phyloP scores from a whole-genome alignment of 352 stramenopile genomes.

The Phytophthora megakarya region DNA sequence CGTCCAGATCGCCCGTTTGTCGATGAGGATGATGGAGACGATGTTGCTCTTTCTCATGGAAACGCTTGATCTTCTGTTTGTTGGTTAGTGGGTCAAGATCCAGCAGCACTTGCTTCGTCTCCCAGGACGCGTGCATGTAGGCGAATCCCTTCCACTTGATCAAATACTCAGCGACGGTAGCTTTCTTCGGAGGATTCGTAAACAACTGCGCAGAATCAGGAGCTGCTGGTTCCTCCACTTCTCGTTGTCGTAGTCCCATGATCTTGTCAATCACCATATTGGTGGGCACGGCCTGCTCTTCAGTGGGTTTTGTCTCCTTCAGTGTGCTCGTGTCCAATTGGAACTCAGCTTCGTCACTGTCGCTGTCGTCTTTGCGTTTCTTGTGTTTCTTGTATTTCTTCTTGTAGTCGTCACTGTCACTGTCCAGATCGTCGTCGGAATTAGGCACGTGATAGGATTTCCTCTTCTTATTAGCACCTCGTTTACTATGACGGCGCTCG shows the following conservation, averaged over 20 bases:
- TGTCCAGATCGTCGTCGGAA: conserved; percentile 79
- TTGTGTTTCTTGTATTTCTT: conserved; percentile 36
- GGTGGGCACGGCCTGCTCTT: conserved; percentile 16
- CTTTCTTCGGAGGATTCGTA: conserved; percentile 39
- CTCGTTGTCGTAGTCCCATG: conserved; percentile 72
- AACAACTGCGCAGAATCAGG: conserved; percentile 48
- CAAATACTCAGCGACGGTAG: conserved; percentile 73
- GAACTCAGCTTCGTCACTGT: conserved; percentile 55
- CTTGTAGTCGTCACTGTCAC: conserved; percentile 46
- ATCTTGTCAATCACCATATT: conserved; percentile 91
- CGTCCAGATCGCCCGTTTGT: conserved; percentile 39
- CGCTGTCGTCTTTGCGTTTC: conserved; percentile 45
- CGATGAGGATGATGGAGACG: conserved; percentile 54
- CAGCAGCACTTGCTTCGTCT: conserved; percentile 73
- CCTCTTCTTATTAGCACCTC: conserved; percentile 65
- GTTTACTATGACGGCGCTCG: conserved; percentile 60
- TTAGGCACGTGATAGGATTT: conserved; percentile 84
- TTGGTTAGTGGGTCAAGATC: conserved; percentile 82
- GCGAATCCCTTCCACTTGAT: conserved; percentile 93
- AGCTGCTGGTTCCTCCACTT: conserved; percentile 36
- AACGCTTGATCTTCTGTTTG: conserved; percentile 88
- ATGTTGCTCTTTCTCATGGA: conserved; percentile 81
- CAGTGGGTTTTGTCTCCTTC: conserved; percentile 23
- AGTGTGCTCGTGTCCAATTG: conserved; percentile 41
- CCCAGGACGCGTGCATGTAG: conserved; percentile 90